Evolutionary conservation across 306 rosid genomes (phyloP).

Genomic region (Sphenostylis stenocarpa): DNA sequence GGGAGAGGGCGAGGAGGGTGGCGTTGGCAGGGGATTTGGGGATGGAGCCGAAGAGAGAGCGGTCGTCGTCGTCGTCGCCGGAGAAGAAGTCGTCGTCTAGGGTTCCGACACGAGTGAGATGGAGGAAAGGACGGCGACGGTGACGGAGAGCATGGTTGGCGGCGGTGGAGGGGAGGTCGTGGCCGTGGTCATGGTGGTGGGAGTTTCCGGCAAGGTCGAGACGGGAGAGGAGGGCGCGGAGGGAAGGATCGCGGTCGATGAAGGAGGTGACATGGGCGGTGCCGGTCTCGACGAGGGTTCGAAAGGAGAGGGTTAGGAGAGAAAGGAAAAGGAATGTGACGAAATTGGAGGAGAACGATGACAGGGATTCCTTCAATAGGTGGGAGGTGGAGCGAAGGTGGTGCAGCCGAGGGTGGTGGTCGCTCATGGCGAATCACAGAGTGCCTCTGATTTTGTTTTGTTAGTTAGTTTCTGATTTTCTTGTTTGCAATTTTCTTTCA

Average conservation of each 20-base stretch:
- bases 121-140: conserved; percentile 73
- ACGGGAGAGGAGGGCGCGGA: conserved; percentile 70
- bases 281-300: conserved; percentile 69
- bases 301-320: conserved; percentile 74
- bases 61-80: conserved; percentile 77
- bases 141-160: conserved; percentile 8
- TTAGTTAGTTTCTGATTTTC: not conserved
- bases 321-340: conserved; percentile 77
- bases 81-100: conserved; percentile 89
- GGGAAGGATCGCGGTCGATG: conserved; percentile 85
- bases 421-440: conserved; percentile 57
- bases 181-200: conserved; percentile 28
- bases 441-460: not conserved
- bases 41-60: conserved; percentile 56
- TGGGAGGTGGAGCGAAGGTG: conserved; percentile 64
- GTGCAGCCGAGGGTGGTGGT: conserved; percentile 56
- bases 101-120: conserved; percentile 89
- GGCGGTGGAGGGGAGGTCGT: conserved; percentile 19
- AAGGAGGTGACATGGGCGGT: conserved; percentile 68
- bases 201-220: conserved; percentile 61
- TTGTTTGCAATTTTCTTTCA: not conserved
- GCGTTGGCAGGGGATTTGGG: conserved; percentile 49
- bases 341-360: conserved; percentile 52
- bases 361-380: conserved; percentile 49
- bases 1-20: conserved; percentile 45